phyloP scores from a whole-genome alignment of 345 rosid species.

The Xanthoceras sorbifolium region DNA sequence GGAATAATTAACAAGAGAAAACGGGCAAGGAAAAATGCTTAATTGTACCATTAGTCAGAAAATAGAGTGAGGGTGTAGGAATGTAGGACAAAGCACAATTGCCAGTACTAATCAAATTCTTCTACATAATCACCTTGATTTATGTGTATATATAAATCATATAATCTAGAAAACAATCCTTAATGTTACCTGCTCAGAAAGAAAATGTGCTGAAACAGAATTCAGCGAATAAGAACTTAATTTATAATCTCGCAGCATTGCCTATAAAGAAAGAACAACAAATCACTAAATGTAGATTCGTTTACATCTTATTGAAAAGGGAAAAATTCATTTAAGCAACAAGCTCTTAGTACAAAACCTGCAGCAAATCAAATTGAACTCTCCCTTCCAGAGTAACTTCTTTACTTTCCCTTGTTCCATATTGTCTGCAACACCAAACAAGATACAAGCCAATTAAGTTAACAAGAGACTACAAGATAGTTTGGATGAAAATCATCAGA shows the following conservation, averaged over 20 bases:
- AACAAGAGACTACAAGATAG: neutral
- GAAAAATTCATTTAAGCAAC: slow-evolving; percentile 19
- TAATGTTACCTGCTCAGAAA: slow-evolving; percentile 81
- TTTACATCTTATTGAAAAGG: slow-evolving; percentile 13
- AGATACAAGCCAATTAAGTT: slow-evolving; percentile 21
- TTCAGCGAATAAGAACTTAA: slow-evolving; percentile 95
- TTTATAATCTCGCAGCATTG: slow-evolving; percentile 84
- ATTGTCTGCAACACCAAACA: slow-evolving; percentile 59
- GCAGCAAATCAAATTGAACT: slow-evolving; percentile 95
- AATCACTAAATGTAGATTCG: slow-evolving; percentile 14
- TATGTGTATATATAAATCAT: neutral
- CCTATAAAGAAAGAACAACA: slow-evolving; percentile 43
- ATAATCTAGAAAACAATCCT: neutral
- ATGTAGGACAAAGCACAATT: neutral
- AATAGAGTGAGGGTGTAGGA: neutral
- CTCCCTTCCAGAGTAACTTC: slow-evolving; percentile 95
- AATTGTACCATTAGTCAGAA: neutral
- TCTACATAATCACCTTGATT: neutral
- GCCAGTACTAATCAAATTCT: neutral
- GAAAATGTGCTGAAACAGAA: slow-evolving; percentile 97
- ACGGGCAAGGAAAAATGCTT: neutral
- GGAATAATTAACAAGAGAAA: neutral
- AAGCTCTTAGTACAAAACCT: slow-evolving; percentile 52
- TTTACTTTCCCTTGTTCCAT: slow-evolving; percentile 93
- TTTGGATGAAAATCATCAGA: neutral